Conservation (phyloP, 345 rosid genomes). For the Odontarrhena argentea region DNA sequence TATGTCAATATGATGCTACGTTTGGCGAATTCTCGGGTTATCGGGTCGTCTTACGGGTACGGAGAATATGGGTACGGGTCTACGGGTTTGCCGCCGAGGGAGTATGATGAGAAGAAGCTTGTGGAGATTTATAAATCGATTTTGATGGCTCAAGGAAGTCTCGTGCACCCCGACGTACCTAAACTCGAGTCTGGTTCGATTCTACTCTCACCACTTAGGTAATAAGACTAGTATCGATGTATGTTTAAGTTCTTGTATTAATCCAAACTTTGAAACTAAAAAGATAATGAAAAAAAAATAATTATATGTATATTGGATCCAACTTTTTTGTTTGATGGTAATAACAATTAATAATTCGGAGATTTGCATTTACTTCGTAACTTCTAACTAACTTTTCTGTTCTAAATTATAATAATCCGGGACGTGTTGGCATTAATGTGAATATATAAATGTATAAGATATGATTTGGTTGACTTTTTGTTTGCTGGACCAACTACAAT, state of each 20-base stretch:
- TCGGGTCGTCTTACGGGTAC: conserved; percentile 41
- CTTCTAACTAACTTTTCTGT: neutral
- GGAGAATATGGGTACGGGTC: conserved; percentile 38
- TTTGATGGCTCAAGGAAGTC: conserved; percentile 51
- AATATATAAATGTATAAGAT: neutral
- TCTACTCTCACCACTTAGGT: conserved; percentile 18
- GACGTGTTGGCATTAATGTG: conserved; percentile 23
- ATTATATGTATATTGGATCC: neutral
- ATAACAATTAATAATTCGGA: too few species aligned
- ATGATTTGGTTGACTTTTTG: conserved; percentile 23
- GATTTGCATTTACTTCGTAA: conserved; percentile 24
- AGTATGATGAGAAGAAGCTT: conserved; percentile 59
- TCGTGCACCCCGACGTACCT: conserved; percentile 47
- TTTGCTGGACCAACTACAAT: conserved; percentile 12
- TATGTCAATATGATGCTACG: conserved; percentile 71
- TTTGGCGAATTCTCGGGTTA: conserved; percentile 49
- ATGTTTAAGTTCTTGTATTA: too few species aligned
- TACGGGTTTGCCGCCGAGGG: conserved; percentile 41
- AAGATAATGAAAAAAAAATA: neutral
- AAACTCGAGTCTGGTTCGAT: conserved; percentile 31
- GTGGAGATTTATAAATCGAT: conserved; percentile 70
- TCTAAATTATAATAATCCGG: neutral
- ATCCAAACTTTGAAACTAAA: neutral
- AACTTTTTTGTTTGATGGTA: neutral
- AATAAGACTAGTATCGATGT: neutral